Base-by-base conservation (phyloP, 805 yeast genomes). In the Pichia rugopelliculosa region DNA sequence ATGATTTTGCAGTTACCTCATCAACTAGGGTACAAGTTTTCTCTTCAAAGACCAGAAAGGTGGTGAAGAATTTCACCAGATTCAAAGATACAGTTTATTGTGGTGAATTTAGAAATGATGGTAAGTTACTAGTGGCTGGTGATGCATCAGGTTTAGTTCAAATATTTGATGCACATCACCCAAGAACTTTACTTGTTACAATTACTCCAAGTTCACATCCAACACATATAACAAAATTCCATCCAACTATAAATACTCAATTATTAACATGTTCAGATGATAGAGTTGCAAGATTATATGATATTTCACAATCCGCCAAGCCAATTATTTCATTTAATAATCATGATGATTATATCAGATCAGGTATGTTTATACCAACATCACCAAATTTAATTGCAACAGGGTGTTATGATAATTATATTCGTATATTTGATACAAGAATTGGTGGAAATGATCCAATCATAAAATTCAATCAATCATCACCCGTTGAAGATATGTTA, bases 81-180 rank as follows among this genome's bases (percentile, higher is more conserved):
- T 93, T 93, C 68, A 89, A 87, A 61, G 98, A 91, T 59, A 82
- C 90, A 0, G 99, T 89, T 0, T 88, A 87, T 61, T 79, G 88
- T 27, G 98, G 96, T 41, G 95, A 89, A 63, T 91, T 82, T 65
- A 76, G 98, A 59, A 76, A 76, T 48, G 99, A 93, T 62, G 99
- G 99, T 47, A 86, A 87, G 61, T 74, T 93, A 41, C 65, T 93
- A 25, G 95, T 85, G 20, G 97, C 97, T 5, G 95, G 96, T 58
- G 99, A 93, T 69, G 96, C 96, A 13, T 80, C 93, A 3, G 99
- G 99, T 18, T 64, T 87, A 48, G 95, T 93, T 13, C 95, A 95
- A 53, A 82, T 90, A 10, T 91, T 86, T 61, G 97, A 93, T 64
- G 81, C 95, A 27, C 72, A 76, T 47, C 66, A 62, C 38, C 89